Base-by-base conservation (phyloP, 2,329 filamentous ascomycete genomes). In the Penicillium sp. region DNA sequence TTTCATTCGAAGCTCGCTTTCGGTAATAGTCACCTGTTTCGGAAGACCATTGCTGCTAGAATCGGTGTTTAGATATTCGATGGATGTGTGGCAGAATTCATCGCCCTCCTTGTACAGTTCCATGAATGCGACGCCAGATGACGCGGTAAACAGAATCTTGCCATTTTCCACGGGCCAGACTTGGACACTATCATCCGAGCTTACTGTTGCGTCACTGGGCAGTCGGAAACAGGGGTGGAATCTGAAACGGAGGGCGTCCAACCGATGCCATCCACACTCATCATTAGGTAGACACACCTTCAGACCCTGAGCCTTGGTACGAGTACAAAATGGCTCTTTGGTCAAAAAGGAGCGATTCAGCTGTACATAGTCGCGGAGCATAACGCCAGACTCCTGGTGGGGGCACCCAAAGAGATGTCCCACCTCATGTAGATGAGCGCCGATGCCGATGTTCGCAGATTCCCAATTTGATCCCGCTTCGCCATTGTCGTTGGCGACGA, bases 391-490 rank as follows among this genome's bases (percentile, higher is more conserved):
- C 69, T 95, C 91, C 70, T 96, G 91, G 70, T 96, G 90, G 10
- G 91, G 91, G 63, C 91, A 96, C 49, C 93, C 93, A 64, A 98
- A 90, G 22, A 96, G 75, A 75, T 96, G 93, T 3, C 93, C 93
- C 0, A 89, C 89, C 75, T 97, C 92, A 73, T 96, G 93, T 48
- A 98, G 75, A 73, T 98, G 93, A 10, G 91, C 93, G 8, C 93
- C 93, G 62, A 98, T 96, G 29, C 93, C 93, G 59, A 96, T 89
- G 66, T 93, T 96, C 26, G 91, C 92, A n/a, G 92, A 87, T 73
- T 98, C 93, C 93, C 93, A 98, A 47, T 87, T 95, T 70, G 90
- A 96, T 24, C 93, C 93, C 7, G 88, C 88, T 63, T 96, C 90
- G 65, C 90, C 89, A 72, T 87, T 91, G 71, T 96, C 91, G 67